Evolutionary conservation across 2,329 filamentous ascomycete genomes (phyloP).

Genomic region (Trichophyton mentagrophytes): DNA sequence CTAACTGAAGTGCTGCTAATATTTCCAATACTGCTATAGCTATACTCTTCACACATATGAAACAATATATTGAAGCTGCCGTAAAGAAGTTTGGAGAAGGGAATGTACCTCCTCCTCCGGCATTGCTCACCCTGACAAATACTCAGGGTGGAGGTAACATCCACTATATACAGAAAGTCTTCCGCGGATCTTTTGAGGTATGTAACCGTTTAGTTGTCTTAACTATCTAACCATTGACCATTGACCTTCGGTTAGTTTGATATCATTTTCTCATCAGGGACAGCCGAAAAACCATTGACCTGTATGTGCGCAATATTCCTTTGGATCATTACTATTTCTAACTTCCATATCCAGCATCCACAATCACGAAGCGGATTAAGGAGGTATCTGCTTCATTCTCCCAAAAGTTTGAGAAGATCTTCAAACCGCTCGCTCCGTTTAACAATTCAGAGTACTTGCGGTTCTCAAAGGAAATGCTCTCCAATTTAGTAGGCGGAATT

Average conservation of each 20-base stretch:
- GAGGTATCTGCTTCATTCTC: slow-evolving; percentile 55
- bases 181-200: slow-evolving; percentile 69
- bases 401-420: slow-evolving; percentile 58
- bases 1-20: not conserved
- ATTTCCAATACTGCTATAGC: slow-evolving; percentile 17
- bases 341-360: slow-evolving; percentile 34
- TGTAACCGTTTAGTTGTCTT: slow-evolving; percentile 7
- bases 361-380: slow-evolving; percentile 58
- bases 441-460: slow-evolving; percentile 55
- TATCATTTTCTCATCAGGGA: slow-evolving; percentile 72
- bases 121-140: slow-evolving; percentile 69
- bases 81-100: slow-evolving; percentile 49
- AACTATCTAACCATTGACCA: not conserved
- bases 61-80: slow-evolving; percentile 49
- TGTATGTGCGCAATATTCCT: slow-evolving; percentile 28
- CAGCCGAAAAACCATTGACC: slow-evolving; percentile 43
- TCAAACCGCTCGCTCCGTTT: slow-evolving; percentile 66
- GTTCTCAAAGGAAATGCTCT: slow-evolving; percentile 84
- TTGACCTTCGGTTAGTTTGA: slow-evolving; percentile 53
- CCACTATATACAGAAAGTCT: slow-evolving; percentile 83
- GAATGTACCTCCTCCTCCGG: slow-evolving; percentile 66
- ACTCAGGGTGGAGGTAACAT: slow-evolving; percentile 52
- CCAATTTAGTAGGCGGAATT: slow-evolving; percentile 84
- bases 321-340: not conserved
- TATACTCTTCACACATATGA: slow-evolving; percentile 51